Evolutionary conservation across 2,329 filamentous ascomycete species (phyloP).

Genomic region (Phaeoacremonium minimum): DNA sequence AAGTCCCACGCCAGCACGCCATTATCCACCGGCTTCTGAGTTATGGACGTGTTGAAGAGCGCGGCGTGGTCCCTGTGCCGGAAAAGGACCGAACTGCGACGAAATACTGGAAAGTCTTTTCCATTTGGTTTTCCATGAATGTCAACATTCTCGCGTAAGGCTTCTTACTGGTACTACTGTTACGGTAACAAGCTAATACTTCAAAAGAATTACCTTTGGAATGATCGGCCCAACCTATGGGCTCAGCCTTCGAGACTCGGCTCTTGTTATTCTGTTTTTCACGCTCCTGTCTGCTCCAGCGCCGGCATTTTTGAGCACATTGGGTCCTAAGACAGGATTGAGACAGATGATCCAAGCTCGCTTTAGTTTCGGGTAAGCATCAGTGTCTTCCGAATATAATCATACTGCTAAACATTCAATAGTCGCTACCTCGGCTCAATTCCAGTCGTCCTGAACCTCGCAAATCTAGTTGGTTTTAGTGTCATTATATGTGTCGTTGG

Average conservation of each 20-base stretch:
- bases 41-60: conserved; percentile 31
- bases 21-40: conserved; percentile 4
- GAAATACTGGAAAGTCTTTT: conserved; percentile 39
- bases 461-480: conserved; percentile 59
- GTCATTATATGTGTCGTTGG: conserved; percentile 59
- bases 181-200: neutral
- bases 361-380: conserved; percentile 52
- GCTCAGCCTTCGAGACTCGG: conserved; percentile 49
- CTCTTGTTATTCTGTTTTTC: conserved; percentile 62
- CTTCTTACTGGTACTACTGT: too few relatives aligned
- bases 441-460: conserved; percentile 59
- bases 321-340: conserved; percentile 60
- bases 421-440: conserved; percentile 53
- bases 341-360: conserved; percentile 63
- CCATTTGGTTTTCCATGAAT: conserved; percentile 44
- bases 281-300: conserved; percentile 47
- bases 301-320: conserved; percentile 52
- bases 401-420: conserved; percentile 4
- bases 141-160: conserved; percentile 39
- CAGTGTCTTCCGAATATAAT: too few relatives aligned
- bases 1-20: too few relatives aligned
- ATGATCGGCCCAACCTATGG: conserved; percentile 55
- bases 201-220: conserved; percentile 53
- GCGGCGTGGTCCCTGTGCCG: conserved; percentile 37
- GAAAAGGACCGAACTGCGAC: conserved; percentile 33